Conservation (phyloP, 129 eudicot species). For the Oenanthe sinensis region DNA sequence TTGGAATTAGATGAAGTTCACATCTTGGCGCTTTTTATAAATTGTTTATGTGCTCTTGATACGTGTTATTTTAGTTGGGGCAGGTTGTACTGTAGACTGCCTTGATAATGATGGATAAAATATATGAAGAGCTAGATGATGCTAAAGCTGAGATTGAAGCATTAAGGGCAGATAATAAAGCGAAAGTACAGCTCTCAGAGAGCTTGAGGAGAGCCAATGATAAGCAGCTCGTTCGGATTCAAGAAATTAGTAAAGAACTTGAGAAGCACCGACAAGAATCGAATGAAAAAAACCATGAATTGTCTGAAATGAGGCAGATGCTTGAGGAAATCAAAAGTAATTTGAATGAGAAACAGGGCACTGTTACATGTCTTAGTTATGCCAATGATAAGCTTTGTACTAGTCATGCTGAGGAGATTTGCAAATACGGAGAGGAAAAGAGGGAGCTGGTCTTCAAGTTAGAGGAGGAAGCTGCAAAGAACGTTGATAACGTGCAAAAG, state of each 20-base stretch:
- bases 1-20: not conserved
- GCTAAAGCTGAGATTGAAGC: conserved; percentile 66
- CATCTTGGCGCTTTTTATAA: not conserved
- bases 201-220: conserved; percentile 44
- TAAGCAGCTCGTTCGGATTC: conserved; percentile 42
- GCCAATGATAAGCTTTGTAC: conserved; percentile 48
- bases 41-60: not conserved
- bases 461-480: conserved; percentile 48
- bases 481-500: conserved; percentile 32
- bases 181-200: conserved; percentile 39
- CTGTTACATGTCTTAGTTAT: conserved; percentile 29
- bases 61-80: not conserved
- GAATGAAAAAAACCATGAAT: conserved; percentile 39
- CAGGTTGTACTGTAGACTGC: conserved; percentile 18
- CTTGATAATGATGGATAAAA: conserved; percentile 30
- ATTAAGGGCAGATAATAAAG: conserved; percentile 38
- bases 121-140: conserved; percentile 62
- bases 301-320: conserved; percentile 26
- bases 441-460: conserved; percentile 33
- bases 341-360: conserved; percentile 48
- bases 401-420: conserved; percentile 39
- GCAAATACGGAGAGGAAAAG: conserved; percentile 52
- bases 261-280: conserved; percentile 43
- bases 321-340: conserved; percentile 35
- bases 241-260: conserved; percentile 44